phyloP scores from a whole-genome alignment of 1,284 basidiomycete genomes.

The Boletus albobrunnescens region DNA sequence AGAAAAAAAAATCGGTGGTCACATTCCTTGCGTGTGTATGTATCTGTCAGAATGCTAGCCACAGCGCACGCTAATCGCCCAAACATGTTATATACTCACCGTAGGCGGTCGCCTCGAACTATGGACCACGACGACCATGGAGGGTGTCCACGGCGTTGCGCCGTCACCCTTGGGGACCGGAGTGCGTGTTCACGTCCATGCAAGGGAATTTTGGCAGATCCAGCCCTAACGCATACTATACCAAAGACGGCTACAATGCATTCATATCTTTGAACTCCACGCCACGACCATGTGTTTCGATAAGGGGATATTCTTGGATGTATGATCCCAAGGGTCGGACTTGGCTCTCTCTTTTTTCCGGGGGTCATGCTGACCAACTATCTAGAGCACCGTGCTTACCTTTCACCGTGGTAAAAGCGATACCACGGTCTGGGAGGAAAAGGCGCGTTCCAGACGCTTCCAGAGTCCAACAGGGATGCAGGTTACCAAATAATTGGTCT shows the following conservation, averaged over 20 bases:
- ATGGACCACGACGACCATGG: not conserved
- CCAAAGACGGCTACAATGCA: slow-evolving; percentile 14
- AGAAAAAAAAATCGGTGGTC: not conserved
- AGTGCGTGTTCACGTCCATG: not conserved
- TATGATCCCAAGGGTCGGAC: not conserved
- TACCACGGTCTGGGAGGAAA: not conserved
- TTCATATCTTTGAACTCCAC: not conserved
- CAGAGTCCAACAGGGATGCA: too few relatives aligned
- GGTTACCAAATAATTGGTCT: too few relatives aligned
- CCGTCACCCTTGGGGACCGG: not conserved
- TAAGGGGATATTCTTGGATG: slow-evolving; percentile 27
- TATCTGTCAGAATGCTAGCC: not conserved
- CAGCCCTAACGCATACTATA: slow-evolving; percentile 1
- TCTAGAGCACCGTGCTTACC: not conserved
- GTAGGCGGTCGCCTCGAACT: not conserved
- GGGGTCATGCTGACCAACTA: slow-evolving; percentile 1
- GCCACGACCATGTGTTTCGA: slow-evolving; percentile 13
- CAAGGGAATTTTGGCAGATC: slow-evolving; percentile 14
- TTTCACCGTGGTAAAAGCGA: not conserved
- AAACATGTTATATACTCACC: slow-evolving; percentile 10
- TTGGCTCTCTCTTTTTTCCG: not conserved
- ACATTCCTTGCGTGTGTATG: not conserved
- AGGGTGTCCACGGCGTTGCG: not conserved
- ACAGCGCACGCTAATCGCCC: not conserved
- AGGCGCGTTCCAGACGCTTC: too few relatives aligned